These are phyloP conservation scores for Dothiorella sarmentorum DNA, from an alignment of 2,329 filamentous ascomycete genomes.

Conservation along the genomic window DNA sequence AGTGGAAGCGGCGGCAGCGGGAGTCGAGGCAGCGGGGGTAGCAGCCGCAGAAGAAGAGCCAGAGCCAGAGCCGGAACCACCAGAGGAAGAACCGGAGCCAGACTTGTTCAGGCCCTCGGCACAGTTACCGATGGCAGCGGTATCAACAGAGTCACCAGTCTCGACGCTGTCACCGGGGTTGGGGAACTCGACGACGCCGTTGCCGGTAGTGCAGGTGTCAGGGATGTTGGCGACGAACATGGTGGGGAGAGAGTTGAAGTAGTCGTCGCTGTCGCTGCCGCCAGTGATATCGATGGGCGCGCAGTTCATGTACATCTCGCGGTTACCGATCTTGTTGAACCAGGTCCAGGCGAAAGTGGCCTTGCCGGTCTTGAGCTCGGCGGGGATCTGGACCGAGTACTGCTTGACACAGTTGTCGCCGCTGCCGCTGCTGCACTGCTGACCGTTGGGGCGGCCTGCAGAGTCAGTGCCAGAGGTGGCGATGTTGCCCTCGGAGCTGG, in stretches of 20 bases:
- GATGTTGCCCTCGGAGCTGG: slow-evolving; percentile 58
- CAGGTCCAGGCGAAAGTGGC: slow-evolving; percentile 87
- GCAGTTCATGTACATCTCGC: slow-evolving; percentile 99
- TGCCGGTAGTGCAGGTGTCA: slow-evolving; percentile 52
- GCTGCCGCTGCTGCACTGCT: slow-evolving; percentile 19
- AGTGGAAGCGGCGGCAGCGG: slow-evolving; percentile 17
- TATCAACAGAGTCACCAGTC: slow-evolving; percentile 39
- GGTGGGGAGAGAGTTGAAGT: slow-evolving; percentile 62
- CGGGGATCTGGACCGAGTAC: slow-evolving; percentile 69
- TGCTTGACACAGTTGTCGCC: slow-evolving; percentile 40
- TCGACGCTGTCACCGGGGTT: slow-evolving; percentile 61
- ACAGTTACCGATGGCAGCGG: slow-evolving; percentile 36
- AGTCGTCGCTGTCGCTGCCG: slow-evolving; percentile 47
- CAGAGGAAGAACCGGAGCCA: slow-evolving; percentile 30
- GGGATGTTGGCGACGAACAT: slow-evolving; percentile 73
- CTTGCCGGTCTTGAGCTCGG: slow-evolving; percentile 64
- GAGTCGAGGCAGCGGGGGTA: slow-evolving; percentile 11
- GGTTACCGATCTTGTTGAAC: slow-evolving; percentile 89
- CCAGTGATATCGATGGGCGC: slow-evolving; percentile 66
- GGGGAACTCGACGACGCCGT: slow-evolving; percentile 59
- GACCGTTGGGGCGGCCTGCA: slow-evolving; percentile 14
- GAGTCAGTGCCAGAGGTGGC: slow-evolving; percentile 30
- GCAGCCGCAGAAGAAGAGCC: slow-evolving; percentile 28
- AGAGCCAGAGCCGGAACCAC: slow-evolving; percentile 16
- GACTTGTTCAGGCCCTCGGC: slow-evolving; percentile 30